Base-by-base conservation (phyloP, 441 rosid species). In the Pelargonium myrrhifolium region DNA sequence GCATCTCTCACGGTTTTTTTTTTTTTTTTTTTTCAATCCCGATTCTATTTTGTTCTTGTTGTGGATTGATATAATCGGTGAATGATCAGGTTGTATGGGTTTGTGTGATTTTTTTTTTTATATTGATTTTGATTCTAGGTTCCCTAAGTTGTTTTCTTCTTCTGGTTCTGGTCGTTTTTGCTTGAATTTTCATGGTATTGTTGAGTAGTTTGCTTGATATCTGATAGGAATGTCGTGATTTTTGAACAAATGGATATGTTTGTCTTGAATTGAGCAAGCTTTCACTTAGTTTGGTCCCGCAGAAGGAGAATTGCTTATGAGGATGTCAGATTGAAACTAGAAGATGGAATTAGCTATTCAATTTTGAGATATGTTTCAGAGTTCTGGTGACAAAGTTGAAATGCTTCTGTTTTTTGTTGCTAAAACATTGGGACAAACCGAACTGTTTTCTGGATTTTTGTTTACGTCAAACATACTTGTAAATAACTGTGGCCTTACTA, bases 1-100 rank as follows among this genome's bases (percentile, higher is more conserved):
- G 94, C 78, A 66, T 83, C 76, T 79, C 89, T 71, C 93, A 87
- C 71, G 99, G 99, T 94, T 65, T 37, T 81, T 78, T 39, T 66
- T 37, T 43, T 22, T 9, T 14, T 18, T 39, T 62, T 4, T 26
- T 42, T 51, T 8, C 45, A 20, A 17, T 5, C 6, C n/a, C n/a
- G n/a, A n/a, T n/a, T n/a, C n/a, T n/a, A n/a, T n/a, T 39, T 42
- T n/a, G 3, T 9, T 40, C 0, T 15, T 61, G 65, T 47, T 35
- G 35, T 37, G n/a, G 59, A 14, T 60, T 42, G 0, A 8, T 21
- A 7, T 35, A 1, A 21, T 55, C 20, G 63, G 20, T 9, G 20
- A 26, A 4, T 35, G 9, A 24, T 56, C 65, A 7, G 59, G 15
- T 7, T n/a, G 64, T 1, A 22, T 9, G 6, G 17, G 24, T 8